Conservation (phyloP, 305 asterid genomes). For the Coffea humblotiana region DNA sequence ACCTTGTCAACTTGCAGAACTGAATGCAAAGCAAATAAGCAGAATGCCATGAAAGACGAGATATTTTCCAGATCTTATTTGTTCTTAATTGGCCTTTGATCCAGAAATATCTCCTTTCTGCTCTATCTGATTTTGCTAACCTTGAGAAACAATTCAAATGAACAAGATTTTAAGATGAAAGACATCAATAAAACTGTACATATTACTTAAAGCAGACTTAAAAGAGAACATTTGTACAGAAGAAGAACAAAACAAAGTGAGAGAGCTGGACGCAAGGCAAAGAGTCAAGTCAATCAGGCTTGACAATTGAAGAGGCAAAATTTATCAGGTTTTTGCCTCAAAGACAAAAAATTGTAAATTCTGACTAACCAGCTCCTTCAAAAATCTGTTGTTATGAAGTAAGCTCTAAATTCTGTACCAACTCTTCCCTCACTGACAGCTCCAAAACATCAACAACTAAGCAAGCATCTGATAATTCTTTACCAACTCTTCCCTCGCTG, state of each 20-base stretch:
- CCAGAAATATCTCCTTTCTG: conserved; percentile 98
- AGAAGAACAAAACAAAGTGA: not conserved
- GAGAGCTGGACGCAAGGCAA: not conserved
- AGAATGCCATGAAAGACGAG: conserved; percentile 91
- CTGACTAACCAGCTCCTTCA: conserved; percentile 91
- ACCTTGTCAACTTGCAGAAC: conserved; percentile 99
- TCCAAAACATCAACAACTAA: conserved; percentile 98
- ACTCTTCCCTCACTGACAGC: conserved; percentile 96
- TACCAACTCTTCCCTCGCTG: too few relatives aligned
- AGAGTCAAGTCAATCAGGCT: not conserved
- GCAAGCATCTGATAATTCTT: too few relatives aligned
- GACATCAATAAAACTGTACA: conserved; percentile 24
- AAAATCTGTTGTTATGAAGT: conserved; percentile 94
- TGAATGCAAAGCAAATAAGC: conserved; percentile 94
- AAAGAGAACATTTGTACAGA: not conserved
- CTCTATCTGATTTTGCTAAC: conserved; percentile 86
- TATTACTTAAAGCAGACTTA: conserved; percentile 17
- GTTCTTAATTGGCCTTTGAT: conserved; percentile 90
- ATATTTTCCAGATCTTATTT: conserved; percentile 94
- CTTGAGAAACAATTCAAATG: conserved; percentile 43
- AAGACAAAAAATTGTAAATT: conserved; percentile 4
- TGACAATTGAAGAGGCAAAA: too few relatives aligned
- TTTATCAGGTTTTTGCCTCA: not conserved
- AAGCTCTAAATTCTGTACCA: conserved; percentile 87
- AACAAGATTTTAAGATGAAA: conserved; percentile 25